A percentile compares a stretch with the other conserved stretches of the same genome.
Evolutionary conservation across 148 eudicot species (phyloP).

Genomic region (Nyssa sinensis): DNA sequence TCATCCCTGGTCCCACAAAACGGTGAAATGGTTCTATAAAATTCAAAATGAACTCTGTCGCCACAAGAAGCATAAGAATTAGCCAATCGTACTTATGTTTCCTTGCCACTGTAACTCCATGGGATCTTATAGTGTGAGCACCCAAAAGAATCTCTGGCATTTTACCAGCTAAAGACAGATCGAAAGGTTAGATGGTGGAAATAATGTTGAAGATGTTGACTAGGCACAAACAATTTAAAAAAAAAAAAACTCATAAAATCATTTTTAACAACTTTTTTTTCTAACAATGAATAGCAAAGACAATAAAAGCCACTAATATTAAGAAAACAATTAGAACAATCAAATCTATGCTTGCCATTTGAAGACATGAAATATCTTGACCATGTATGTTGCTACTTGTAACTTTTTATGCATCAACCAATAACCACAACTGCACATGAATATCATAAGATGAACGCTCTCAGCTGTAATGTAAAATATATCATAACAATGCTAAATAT

Average conservation of each 20-base stretch:
- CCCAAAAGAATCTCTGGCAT: slow-evolving; percentile 56
- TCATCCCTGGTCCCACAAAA: slow-evolving; percentile 78
- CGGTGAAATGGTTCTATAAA: slow-evolving; percentile 88
- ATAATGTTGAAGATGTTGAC: neutral
- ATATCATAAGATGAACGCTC: no score
- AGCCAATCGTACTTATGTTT: slow-evolving; percentile 83
- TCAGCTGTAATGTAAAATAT: no score
- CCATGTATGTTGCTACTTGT: no score
- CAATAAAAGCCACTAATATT: neutral
- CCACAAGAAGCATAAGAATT: slow-evolving; percentile 63
- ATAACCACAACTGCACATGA: no score
- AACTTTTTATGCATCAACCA: no score
- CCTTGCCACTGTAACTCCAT: slow-evolving; percentile 74
- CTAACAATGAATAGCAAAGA: no score
- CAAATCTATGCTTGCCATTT: neutral
- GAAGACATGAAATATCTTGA: neutral
- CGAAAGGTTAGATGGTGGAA: neutral
- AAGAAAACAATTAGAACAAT: no score
- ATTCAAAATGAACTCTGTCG: slow-evolving; percentile 55
- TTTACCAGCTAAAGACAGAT: slow-evolving; percentile 18
- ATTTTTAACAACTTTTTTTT: neutral
- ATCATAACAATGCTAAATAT: no score
- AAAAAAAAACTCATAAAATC: neutral
- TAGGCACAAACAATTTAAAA: neutral
- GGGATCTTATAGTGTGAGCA: slow-evolving; percentile 66